Conservation (phyloP, 2,329 filamentous ascomycete genomes). For the Capronia americana region DNA sequence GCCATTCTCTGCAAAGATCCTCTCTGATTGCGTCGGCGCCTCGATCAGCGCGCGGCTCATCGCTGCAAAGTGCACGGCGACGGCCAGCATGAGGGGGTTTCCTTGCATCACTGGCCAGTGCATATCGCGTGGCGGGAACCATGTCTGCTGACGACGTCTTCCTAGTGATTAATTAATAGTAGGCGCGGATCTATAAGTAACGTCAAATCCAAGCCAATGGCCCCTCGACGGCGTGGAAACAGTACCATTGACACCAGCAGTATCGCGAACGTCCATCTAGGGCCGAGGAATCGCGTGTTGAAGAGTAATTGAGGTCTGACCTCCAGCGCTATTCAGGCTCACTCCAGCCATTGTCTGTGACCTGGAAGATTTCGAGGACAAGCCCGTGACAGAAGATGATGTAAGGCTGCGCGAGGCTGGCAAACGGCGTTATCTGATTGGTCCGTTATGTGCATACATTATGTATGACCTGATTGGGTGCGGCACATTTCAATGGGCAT, state of each 20-base stretch:
- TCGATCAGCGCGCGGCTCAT: slow-evolving; percentile 6
- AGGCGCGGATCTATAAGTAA: too few species aligned
- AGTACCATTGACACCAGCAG: slow-evolving; percentile 28
- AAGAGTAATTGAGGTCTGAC: slow-evolving; percentile 32
- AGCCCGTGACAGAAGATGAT: too few species aligned
- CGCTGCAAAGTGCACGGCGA: slow-evolving; percentile 11
- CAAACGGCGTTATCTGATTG: too few species aligned
- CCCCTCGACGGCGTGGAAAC: slow-evolving; percentile 12
- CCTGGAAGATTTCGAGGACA: too few species aligned
- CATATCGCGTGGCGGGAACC: slow-evolving; percentile 10
- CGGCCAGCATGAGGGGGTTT: background rate
- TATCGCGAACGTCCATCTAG: slow-evolving; percentile 29
- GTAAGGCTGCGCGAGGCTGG: too few species aligned
- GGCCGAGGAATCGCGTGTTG: slow-evolving; percentile 30
- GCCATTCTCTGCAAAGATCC: slow-evolving; percentile 4
- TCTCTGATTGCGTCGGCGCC: too few species aligned
- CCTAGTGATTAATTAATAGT: too few species aligned
- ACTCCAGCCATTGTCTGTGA: too few species aligned
- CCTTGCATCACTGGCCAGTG: slow-evolving; percentile 6
- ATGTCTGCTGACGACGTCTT: background rate
- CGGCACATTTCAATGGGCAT: too few species aligned
- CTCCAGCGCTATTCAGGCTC: too few species aligned
- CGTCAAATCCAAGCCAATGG: background rate
- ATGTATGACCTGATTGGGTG: too few species aligned
- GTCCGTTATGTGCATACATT: too few species aligned